A percentile compares a stretch with the other conserved stretches of the same genome.
Evolutionary conservation across 345 rosid species (phyloP).

Genomic region (Psidium friedrichsthalianum): DNA sequence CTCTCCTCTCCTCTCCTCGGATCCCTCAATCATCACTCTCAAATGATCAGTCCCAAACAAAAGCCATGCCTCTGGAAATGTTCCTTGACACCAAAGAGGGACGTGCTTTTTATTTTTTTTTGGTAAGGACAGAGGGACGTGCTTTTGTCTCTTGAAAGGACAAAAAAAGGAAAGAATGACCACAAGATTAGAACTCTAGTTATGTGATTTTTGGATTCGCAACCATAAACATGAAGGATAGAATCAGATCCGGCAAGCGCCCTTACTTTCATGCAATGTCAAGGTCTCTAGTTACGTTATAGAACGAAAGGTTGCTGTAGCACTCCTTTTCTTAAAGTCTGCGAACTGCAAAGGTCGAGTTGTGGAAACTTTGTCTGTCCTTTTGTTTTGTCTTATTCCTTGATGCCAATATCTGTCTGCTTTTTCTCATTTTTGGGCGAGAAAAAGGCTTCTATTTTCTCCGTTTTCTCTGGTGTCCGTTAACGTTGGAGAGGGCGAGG

Average conservation of each 20-base stretch:
- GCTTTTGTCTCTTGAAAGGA: slow-evolving; percentile 15
- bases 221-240: neutral
- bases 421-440: neutral
- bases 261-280: neutral
- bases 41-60: neutral
- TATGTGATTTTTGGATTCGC: neutral
- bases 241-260: neutral
- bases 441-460: neutral
- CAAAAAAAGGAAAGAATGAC: neutral
- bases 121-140: neutral
- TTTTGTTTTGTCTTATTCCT: neutral
- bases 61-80: neutral
- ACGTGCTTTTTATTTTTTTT: neutral
- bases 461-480: neutral
- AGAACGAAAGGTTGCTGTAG: neutral
- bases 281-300: neutral
- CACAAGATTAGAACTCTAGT: neutral
- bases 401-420: neutral
- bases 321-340: neutral
- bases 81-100: neutral
- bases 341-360: neutral
- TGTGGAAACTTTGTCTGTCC: neutral
- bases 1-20: slow-evolving; percentile 24
- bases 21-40: slow-evolving; percentile 33
- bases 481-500: neutral